A percentile compares a stretch with the other conserved stretches of the same genome.
Evolutionary conservation across 805 yeast species (phyloP).

Genomic region (Kazachstania taianensis): DNA sequence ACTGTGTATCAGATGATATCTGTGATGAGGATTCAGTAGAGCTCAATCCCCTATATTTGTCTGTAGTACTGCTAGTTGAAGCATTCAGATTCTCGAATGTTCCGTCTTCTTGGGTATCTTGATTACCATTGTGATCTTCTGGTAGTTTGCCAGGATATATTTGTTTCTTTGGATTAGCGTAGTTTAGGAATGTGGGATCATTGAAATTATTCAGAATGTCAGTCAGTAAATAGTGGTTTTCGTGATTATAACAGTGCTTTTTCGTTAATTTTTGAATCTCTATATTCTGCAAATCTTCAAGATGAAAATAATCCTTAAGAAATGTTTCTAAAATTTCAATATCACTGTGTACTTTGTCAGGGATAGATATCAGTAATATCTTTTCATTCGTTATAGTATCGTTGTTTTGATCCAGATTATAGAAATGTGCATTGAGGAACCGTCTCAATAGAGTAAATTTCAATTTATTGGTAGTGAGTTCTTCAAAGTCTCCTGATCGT

Average conservation of each 20-base stretch:
- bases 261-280: slow-evolving; percentile 24
- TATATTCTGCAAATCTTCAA: slow-evolving; percentile 21
- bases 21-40: not conserved
- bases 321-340: slow-evolving; percentile 23
- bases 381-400: slow-evolving; percentile 9
- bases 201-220: slow-evolving; percentile 25
- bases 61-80: not conserved
- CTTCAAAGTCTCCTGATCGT: slow-evolving; percentile 30
- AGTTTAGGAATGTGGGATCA: slow-evolving; percentile 21
- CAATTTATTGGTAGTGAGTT: slow-evolving; percentile 21
- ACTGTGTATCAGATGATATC: not conserved
- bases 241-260: slow-evolving; percentile 25
- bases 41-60: not conserved
- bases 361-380: slow-evolving; percentile 27
- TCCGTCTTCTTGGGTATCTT: not conserved
- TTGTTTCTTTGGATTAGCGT: slow-evolving; percentile 8
- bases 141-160: not conserved
- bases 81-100: slow-evolving; percentile 1
- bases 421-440: slow-evolving; percentile 21
- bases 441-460: slow-evolving; percentile 23
- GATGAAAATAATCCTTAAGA: slow-evolving; percentile 25
- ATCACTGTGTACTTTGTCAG: slow-evolving; percentile 25
- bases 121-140: too few species aligned
- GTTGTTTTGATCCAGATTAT: slow-evolving; percentile 7
- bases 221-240: slow-evolving; percentile 25